Evolutionary conservation across 306 rosid species (phyloP).

Genomic region (Malus sylvestris): DNA sequence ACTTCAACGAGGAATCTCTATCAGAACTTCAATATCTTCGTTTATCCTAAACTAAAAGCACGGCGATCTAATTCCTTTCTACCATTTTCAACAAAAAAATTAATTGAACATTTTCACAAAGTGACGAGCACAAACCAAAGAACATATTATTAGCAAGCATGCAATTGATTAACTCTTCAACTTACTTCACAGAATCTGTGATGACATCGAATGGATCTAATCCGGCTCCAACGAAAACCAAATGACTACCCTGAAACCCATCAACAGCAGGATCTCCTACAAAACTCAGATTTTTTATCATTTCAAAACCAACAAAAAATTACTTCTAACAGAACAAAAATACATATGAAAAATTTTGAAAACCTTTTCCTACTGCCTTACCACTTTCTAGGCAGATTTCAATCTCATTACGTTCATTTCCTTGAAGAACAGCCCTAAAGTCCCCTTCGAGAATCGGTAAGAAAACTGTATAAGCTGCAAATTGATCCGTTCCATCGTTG

Average conservation of each 20-base stretch:
- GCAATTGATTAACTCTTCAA: not conserved
- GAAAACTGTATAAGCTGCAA: conserved; percentile 55
- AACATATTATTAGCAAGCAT: not conserved
- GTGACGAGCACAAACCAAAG: not conserved
- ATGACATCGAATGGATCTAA: conserved; percentile 80
- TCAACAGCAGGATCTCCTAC: conserved; percentile 80
- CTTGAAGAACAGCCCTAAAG: conserved; percentile 92
- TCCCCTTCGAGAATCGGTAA: conserved; percentile 93
- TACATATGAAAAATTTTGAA: no score
- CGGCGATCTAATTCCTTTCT: not conserved
- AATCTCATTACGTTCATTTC: conserved; percentile 68
- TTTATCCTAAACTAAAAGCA: not conserved
- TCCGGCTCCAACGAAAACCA: conserved; percentile 74
- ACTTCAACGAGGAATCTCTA: not conserved
- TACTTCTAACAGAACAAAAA: not conserved
- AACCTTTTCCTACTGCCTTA: conserved; percentile 3
- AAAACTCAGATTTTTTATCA: conserved; percentile 7
- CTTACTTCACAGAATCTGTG: conserved; percentile 76
- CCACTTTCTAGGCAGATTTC: conserved; percentile 96
- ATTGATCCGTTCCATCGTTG: conserved; percentile 24
- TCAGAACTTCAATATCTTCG: not conserved
- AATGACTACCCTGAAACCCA: conserved; percentile 73
- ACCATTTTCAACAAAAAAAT: not conserved
- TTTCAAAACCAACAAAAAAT: not conserved
- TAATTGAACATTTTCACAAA: not conserved